Evolutionary conservation across 257 asterid genomes (phyloP).

Genomic region (Hygrophila difformis): DNA sequence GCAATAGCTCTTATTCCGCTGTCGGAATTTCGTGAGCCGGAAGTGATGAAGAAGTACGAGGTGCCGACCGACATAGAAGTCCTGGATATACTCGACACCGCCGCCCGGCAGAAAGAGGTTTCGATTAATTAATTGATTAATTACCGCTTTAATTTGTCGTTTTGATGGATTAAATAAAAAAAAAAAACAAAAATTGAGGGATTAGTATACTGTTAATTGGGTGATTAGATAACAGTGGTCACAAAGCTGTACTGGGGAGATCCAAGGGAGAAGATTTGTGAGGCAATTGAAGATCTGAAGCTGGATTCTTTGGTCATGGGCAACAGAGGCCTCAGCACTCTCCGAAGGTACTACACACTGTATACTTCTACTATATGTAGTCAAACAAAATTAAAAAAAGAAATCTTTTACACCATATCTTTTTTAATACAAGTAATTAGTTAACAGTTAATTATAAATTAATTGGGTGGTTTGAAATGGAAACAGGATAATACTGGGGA

Average conservation of each 20-base stretch:
- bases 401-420: no score
- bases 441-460: no score
- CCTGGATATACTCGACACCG: not conserved
- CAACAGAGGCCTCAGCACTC: not conserved
- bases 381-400: no score
- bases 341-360: not conserved
- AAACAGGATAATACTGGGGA: not conserved
- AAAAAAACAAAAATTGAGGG: no score
- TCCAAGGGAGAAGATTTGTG: not conserved
- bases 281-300: not conserved
- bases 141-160: not conserved
- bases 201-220: no score
- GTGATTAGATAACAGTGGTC: not conserved
- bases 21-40: not conserved
- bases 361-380: no score
- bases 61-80: not conserved
- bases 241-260: not conserved
- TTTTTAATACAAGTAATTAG: no score
- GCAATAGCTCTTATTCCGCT: not conserved
- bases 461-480: no score
- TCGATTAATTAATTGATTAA: no score
- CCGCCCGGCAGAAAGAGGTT: not conserved
- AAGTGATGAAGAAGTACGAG: not conserved
- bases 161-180: no score
- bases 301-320: not conserved